phyloP scores from a whole-genome alignment of 805 yeast species.

The Tetrapisispora iriomotensis region DNA sequence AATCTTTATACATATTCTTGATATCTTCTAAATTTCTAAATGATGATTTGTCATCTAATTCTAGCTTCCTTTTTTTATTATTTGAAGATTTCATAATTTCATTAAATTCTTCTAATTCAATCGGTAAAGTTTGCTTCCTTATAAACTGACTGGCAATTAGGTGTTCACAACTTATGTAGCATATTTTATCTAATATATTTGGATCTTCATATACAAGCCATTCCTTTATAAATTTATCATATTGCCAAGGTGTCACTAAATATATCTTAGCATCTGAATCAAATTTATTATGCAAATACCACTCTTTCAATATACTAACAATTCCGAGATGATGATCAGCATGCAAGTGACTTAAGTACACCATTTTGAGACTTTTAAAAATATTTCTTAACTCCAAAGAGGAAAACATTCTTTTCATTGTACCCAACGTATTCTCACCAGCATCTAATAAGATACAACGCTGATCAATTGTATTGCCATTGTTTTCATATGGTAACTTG shows the following conservation, averaged over 20 bases:
- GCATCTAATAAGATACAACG: slow-evolving; percentile 67
- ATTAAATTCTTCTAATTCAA: slow-evolving; percentile 20
- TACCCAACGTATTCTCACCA: slow-evolving; percentile 88
- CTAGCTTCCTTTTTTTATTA: slow-evolving; percentile 18
- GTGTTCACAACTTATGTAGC: slow-evolving; percentile 52
- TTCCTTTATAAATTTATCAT: slow-evolving; percentile 54
- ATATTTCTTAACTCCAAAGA: slow-evolving; percentile 34
- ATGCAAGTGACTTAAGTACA: slow-evolving; percentile 82
- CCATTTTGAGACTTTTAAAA: slow-evolving; percentile 50
- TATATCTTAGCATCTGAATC: slow-evolving; percentile 36
- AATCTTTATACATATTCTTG: slow-evolving; percentile 31
- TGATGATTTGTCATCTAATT: slow-evolving; percentile 14
- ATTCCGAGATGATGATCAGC: slow-evolving; percentile 96
- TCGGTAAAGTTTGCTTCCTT: slow-evolving; percentile 25
- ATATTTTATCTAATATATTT: slow-evolving; percentile 35
- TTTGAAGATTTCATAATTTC: slow-evolving; percentile 5
- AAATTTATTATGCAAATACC: slow-evolving; percentile 41
- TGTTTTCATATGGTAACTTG: slow-evolving; percentile 45
- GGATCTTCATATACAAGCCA: slow-evolving; percentile 46
- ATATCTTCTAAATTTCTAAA: slow-evolving; percentile 25
- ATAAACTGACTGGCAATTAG: slow-evolving; percentile 34
- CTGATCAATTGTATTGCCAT: slow-evolving; percentile 28
- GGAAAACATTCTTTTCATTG: slow-evolving; percentile 54
- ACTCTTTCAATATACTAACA: slow-evolving; percentile 54
- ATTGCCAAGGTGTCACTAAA: slow-evolving; percentile 69